Conservation (phyloP, 2,329 filamentous ascomycete genomes). For the Dactylonectria estremocensis region DNA sequence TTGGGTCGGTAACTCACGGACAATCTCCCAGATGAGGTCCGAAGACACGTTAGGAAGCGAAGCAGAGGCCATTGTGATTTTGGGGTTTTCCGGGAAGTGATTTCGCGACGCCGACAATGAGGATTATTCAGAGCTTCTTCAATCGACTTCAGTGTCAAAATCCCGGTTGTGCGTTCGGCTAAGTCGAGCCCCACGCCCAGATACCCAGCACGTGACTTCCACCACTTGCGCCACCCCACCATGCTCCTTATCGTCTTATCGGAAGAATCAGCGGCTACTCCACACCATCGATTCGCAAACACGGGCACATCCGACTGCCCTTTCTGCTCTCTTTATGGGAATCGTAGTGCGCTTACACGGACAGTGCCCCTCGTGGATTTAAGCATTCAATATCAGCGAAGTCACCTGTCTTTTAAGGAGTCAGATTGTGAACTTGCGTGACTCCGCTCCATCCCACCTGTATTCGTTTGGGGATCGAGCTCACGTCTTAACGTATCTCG, state of each 20-base stretch:
- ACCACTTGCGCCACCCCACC: neutral
- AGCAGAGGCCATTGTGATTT: conserved; percentile 69
- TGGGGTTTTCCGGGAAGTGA: conserved; percentile 49
- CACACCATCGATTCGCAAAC: neutral
- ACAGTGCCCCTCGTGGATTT: neutral
- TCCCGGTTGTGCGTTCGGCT: conserved; percentile 59
- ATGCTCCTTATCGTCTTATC: neutral
- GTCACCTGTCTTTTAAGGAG: neutral
- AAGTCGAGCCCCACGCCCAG: conserved; percentile 40
- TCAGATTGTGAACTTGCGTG: no score
- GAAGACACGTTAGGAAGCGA: conserved; percentile 82
- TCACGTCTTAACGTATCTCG: no score
- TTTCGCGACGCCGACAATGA: conserved; percentile 50
- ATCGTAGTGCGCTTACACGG: neutral
- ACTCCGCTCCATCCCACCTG: no score
- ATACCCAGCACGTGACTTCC: conserved; percentile 15
- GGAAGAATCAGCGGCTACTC: neutral
- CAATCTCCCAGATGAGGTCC: conserved; percentile 95
- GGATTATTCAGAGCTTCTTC: conserved; percentile 49
- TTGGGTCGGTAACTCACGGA: conserved; percentile 80
- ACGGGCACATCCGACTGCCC: neutral
- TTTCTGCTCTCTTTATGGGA: neutral
- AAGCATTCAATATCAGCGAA: neutral
- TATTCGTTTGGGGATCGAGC: no score
- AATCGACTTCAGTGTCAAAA: conserved; percentile 34